A percentile compares a stretch with the other conserved stretches of the same genome.
Conservation (phyloP, 148 eudicot genomes). For the Bassia scoparia region DNA sequence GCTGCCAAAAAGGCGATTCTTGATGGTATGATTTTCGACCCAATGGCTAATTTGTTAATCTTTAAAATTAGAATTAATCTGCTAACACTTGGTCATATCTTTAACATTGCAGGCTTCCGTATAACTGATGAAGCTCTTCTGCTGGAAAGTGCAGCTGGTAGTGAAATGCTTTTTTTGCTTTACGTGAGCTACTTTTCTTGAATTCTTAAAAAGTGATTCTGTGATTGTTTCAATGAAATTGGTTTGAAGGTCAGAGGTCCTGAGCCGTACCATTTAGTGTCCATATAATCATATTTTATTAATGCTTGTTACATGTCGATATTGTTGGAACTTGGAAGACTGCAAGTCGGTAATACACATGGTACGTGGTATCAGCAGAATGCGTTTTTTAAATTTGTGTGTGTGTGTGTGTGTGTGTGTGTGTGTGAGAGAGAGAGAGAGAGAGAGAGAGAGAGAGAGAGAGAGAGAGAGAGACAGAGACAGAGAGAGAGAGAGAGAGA, state of each 20-base stretch:
- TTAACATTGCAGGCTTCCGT: conserved; percentile 52
- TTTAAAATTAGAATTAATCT: not conserved
- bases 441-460: no score
- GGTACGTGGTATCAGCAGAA: not conserved
- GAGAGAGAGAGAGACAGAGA: no score
- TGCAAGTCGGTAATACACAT: not conserved
- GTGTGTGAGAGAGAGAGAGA: no score
- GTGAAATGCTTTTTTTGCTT: conserved; percentile 20
- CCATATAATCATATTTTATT: not conserved
- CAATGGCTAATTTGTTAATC: not conserved
- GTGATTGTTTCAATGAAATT: not conserved
- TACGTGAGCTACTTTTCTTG: conserved; percentile 19
- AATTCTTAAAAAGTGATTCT: conserved; percentile 6
- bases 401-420: no score
- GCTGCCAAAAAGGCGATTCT: conserved; percentile 81
- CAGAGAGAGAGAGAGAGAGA: no score
- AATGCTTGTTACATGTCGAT: not conserved
- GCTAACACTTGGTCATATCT: not conserved
- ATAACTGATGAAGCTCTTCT: conserved; percentile 69
- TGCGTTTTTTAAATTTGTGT: no score
- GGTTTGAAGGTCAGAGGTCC: not conserved
- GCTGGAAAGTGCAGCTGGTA: conserved; percentile 77
- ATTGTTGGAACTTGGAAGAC: not conserved
- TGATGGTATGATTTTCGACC: conserved; percentile 42
- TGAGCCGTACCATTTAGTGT: not conserved